Evolutionary conservation across 371 early-diverging fungal genomes (phyloP).

Genomic region (Syncephalis plumigaleata): DNA sequence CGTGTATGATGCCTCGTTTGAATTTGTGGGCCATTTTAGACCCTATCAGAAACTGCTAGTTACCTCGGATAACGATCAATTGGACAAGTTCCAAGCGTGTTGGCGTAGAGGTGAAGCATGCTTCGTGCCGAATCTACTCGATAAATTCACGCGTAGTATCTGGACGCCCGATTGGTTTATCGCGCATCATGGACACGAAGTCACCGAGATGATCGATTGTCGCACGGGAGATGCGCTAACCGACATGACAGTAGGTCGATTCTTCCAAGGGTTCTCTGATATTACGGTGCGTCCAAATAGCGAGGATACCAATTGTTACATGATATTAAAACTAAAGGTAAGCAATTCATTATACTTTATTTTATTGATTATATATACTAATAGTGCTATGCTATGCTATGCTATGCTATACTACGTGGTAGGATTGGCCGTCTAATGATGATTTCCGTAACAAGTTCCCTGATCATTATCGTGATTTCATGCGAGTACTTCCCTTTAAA

Average conservation of each 20-base stretch:
- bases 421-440: constrained; percentile 51
- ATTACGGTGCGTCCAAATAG: constrained; percentile 1
- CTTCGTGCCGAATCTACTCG: constrained; percentile 13
- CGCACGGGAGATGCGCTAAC: constrained; percentile 5
- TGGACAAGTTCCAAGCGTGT: constrained; percentile 13
- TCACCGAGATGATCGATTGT: constrained; percentile 21
- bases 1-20: not conserved
- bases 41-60: not conserved
- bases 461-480: constrained; percentile 25
- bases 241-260: constrained; percentile 12
- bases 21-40: not conserved
- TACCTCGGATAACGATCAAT: constrained; percentile 3
- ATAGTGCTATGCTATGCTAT: too few relatives aligned
- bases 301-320: not conserved
- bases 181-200: constrained; percentile 13
- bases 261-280: constrained; percentile 21
- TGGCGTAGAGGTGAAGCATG: constrained; percentile 22
- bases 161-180: constrained; percentile 24
- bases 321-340: constrained; percentile 21
- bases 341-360: not conserved
- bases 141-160: not conserved
- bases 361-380: not conserved
- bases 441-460: constrained; percentile 30
- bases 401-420: too few relatives aligned
- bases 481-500: constrained; percentile 30